phyloP scores from a whole-genome alignment of 2,329 filamentous ascomycete genomes.

The Penicillium sp. region DNA sequence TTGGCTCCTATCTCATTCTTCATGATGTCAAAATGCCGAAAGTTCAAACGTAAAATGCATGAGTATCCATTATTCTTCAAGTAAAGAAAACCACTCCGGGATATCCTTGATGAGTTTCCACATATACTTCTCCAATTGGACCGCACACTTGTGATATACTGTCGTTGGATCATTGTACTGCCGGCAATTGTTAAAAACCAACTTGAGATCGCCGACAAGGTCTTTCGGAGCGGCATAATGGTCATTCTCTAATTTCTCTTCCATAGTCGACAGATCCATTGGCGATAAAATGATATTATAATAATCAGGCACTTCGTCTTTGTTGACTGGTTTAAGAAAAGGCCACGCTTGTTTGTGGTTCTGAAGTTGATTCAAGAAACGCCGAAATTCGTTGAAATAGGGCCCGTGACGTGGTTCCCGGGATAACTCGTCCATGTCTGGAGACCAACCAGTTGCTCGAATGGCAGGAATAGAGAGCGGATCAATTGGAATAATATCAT shows the following conservation, averaged over 20 bases:
- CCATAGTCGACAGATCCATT: slow-evolving; percentile 96
- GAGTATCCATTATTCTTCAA: no score
- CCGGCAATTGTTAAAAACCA: slow-evolving; percentile 91
- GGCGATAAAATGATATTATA: slow-evolving; percentile 97
- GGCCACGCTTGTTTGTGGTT: slow-evolving; percentile 93
- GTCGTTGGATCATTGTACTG: slow-evolving; percentile 96
- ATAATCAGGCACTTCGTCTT: slow-evolving; percentile 96
- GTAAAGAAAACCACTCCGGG: slow-evolving; percentile 96
- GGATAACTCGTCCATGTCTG: slow-evolving; percentile 95
- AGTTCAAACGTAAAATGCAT: no score
- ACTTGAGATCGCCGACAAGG: slow-evolving; percentile 78
- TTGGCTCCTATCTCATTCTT: no score
- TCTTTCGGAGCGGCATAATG: slow-evolving; percentile 87
- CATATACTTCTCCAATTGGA: slow-evolving; percentile 90
- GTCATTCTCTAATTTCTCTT: slow-evolving; percentile 87
- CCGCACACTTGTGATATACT: slow-evolving; percentile 89
- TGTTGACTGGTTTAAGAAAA: slow-evolving; percentile 87
- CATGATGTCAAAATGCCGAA: no score
- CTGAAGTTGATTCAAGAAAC: slow-evolving; percentile 89
- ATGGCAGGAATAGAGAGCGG: slow-evolving; percentile 83
- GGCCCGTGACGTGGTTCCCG: slow-evolving; percentile 92
- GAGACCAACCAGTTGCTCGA: slow-evolving; percentile 86
- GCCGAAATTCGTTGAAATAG: slow-evolving; percentile 89
- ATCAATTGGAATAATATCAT: slow-evolving; percentile 68
- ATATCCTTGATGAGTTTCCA: slow-evolving; percentile 87